Percentiles rank a stretch among this genome's conserved stretches.
Evolutionary conservation across 208 protist genomes (phyloP).

Genomic region (Spongospora subterranea): DNA sequence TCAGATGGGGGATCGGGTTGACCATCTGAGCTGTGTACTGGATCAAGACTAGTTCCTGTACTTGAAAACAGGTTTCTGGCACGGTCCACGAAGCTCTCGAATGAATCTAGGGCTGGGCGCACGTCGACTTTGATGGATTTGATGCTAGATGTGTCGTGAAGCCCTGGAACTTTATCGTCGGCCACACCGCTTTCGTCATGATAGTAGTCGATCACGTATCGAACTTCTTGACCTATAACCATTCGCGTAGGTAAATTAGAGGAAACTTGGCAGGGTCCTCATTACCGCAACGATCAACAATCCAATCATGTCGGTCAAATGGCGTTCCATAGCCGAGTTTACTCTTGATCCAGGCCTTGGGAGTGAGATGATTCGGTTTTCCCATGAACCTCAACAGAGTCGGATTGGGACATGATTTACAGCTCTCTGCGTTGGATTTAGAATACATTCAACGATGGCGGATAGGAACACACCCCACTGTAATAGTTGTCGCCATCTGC

Average conservation of each 20-base stretch:
- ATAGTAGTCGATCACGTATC: conserved; percentile 61
- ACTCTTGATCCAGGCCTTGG: conserved; percentile 69
- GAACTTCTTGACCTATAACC: not conserved
- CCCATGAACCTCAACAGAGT: conserved; percentile 70
- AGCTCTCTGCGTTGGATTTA: conserved; percentile 54
- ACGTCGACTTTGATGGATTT: conserved; percentile 58
- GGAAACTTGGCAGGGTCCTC: conserved; percentile 55
- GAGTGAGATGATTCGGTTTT: conserved; percentile 69
- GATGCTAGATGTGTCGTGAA: not conserved
- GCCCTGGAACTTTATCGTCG: not conserved
- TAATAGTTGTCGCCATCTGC: conserved; percentile 69
- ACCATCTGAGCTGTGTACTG: not conserved
- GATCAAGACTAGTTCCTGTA: not conserved
- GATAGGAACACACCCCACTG: conserved; percentile 67
- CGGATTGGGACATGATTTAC: conserved; percentile 56
- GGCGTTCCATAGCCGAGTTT: conserved; percentile 70
- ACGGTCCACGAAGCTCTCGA: conserved; percentile 7
- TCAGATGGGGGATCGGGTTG: not conserved
- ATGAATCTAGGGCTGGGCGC: conserved; percentile 38
- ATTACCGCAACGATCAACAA: conserved; percentile 71
- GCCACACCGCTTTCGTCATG: not conserved
- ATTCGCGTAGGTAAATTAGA: not conserved
- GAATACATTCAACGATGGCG: not conserved
- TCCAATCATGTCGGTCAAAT: conserved; percentile 76
- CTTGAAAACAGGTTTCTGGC: conserved; percentile 3